phyloP scores from a whole-genome alignment of 2,329 filamentous ascomycete genomes.

The Pseudogymnoascus sp. region DNA sequence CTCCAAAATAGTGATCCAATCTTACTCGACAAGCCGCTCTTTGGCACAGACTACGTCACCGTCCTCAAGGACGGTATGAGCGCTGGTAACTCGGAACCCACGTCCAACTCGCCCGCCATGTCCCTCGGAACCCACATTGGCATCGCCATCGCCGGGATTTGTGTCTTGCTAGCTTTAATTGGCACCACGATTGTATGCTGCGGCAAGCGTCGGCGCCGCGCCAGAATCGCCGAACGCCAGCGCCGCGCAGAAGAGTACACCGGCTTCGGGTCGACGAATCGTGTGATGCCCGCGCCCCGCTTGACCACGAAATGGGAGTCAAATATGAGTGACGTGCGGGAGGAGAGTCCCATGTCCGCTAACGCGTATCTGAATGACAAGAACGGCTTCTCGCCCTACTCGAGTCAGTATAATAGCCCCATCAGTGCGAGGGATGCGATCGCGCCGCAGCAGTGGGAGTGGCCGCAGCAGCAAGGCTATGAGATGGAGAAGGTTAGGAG shows the following conservation, averaged over 20 bases:
- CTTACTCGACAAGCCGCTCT: neutral
- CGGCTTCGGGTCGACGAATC: constrained; percentile 30
- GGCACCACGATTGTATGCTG: constrained; percentile 48
- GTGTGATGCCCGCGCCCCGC: constrained; percentile 20
- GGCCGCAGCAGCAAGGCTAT: constrained; percentile 12
- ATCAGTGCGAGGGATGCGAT: constrained; percentile 25
- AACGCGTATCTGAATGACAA: constrained; percentile 22
- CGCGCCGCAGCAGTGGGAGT: constrained; percentile 15
- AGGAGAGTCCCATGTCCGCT: constrained; percentile 30
- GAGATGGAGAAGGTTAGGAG: constrained; percentile 8
- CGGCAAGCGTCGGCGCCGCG: constrained; percentile 46
- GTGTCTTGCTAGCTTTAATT: constrained; percentile 37
- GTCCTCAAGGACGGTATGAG: neutral
- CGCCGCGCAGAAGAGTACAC: constrained; percentile 10
- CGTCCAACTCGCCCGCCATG: constrained; percentile 32
- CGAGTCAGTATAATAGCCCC: constrained; percentile 51
- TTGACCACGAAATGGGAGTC: constrained; percentile 3
- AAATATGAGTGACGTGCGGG: constrained; percentile 10
- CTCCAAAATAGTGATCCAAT: neutral
- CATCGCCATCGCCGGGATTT: constrained; percentile 45
- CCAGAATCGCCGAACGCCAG: constrained; percentile 38
- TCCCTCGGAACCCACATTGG: constrained; percentile 49
- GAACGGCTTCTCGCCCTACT: constrained; percentile 51
- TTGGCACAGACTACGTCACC: neutral
- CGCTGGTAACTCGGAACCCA: neutral